Evolutionary conservation across 140 eudicot species (phyloP).

Genomic region (Erigeron philadelphicus): DNA sequence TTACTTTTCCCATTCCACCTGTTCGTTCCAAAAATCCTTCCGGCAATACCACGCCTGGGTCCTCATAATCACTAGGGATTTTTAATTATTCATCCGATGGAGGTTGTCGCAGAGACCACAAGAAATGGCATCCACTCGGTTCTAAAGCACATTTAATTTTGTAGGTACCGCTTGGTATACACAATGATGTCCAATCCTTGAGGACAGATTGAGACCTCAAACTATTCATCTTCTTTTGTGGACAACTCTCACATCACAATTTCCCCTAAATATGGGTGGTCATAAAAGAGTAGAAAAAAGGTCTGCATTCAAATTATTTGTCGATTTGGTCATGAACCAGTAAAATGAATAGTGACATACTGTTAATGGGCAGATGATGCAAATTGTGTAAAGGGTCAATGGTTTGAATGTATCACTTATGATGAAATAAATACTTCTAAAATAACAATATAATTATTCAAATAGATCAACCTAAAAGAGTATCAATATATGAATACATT

Average conservation of each 20-base stretch:
- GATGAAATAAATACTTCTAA: not conserved
- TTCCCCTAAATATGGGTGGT: not conserved
- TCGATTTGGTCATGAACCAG: not conserved
- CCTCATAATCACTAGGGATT: slow-evolving; percentile 22
- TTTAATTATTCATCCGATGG: not conserved
- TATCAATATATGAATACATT: not conserved
- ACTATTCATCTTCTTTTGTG: not conserved
- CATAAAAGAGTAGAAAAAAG: not conserved
- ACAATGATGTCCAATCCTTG: not conserved
- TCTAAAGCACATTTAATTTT: slow-evolving; percentile 21
- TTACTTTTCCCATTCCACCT: slow-evolving; percentile 25
- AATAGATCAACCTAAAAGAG: not conserved
- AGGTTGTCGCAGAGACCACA: slow-evolving; percentile 34
- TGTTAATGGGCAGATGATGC: not conserved
- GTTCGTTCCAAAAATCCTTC: slow-evolving; percentile 39
- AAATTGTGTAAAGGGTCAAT: not conserved
- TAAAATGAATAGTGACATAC: not conserved
- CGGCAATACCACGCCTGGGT: slow-evolving; percentile 28
- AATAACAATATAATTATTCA: not conserved
- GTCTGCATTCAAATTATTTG: not conserved
- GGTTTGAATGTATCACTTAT: not conserved
- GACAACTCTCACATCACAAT: not conserved
- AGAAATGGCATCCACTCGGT: slow-evolving; percentile 20
- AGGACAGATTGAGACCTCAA: not conserved
- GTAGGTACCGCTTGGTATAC: not conserved